Evolutionary conservation across 2,329 filamentous ascomycete species (phyloP).

Genomic region (Xylaria sp.): DNA sequence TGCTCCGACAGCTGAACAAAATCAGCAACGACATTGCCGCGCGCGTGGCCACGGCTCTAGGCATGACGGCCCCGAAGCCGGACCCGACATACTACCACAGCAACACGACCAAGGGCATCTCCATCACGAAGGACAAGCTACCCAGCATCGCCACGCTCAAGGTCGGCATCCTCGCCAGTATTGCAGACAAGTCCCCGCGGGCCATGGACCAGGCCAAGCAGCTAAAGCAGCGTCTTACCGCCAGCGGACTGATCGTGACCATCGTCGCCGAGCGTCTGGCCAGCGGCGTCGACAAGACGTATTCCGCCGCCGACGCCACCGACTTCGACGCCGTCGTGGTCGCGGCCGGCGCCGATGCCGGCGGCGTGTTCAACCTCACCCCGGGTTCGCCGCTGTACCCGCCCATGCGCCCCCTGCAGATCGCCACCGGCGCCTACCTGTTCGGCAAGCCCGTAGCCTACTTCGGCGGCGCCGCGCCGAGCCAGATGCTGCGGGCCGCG

Average conservation of each 20-base stretch:
- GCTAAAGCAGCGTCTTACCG: slow-evolving; percentile 56
- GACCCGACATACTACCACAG: slow-evolving; percentile 71
- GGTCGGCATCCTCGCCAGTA: slow-evolving; percentile 64
- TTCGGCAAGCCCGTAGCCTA: slow-evolving; percentile 74
- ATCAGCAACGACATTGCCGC: slow-evolving; percentile 70
- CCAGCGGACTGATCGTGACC: slow-evolving; percentile 59
- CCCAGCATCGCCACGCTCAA: slow-evolving; percentile 66
- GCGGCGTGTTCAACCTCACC: slow-evolving; percentile 52
- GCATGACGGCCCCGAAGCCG: slow-evolving; percentile 60
- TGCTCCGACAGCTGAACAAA: slow-evolving; percentile 71
- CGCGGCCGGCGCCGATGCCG: slow-evolving; percentile 54
- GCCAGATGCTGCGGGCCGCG: slow-evolving; percentile 45
- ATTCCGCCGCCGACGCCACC: slow-evolving; percentile 67
- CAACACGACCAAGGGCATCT: slow-evolving; percentile 67
- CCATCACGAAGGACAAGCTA: slow-evolving; percentile 63
- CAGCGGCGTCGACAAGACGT: slow-evolving; percentile 64
- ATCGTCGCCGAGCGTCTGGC: slow-evolving; percentile 66
- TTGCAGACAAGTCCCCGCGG: slow-evolving; percentile 36
- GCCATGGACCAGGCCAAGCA: slow-evolving; percentile 51
- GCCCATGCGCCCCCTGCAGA: slow-evolving; percentile 65
- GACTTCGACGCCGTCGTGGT: slow-evolving; percentile 69
- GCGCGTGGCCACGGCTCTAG: slow-evolving; percentile 68
- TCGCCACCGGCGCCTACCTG: slow-evolving; percentile 65
- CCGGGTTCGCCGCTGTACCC: slow-evolving; percentile 63
- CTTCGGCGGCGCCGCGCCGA: slow-evolving; percentile 50